These are phyloP conservation scores for Coemansia sp. DNA, from an alignment of 192 early-diverging fungal genomes.

Conservation along the genomic window DNA sequence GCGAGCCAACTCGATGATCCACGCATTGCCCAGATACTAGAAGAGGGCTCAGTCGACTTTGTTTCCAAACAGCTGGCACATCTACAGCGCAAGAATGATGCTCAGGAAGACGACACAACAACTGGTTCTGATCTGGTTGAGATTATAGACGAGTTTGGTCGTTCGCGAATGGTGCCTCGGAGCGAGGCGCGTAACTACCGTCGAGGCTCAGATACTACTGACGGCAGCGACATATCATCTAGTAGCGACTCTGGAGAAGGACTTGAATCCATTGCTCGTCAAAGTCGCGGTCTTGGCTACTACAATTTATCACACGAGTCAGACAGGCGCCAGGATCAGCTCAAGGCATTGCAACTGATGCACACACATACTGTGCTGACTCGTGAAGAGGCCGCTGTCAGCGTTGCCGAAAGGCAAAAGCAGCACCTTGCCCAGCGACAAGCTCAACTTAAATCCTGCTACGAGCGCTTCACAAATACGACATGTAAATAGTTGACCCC, in stretches of 20 bases:
- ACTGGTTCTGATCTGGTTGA: conserved; percentile 28
- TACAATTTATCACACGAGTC: conserved; percentile 26
- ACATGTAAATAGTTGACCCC: neutral
- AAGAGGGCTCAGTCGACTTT: conserved; percentile 54
- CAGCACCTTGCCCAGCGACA: conserved; percentile 19
- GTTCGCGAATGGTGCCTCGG: conserved; percentile 32
- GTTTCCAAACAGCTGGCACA: conserved; percentile 20
- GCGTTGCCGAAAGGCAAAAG: conserved; percentile 23
- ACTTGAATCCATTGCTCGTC: neutral
- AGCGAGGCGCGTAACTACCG: conserved; percentile 19
- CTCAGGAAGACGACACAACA: neutral
- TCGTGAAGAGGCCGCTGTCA: conserved; percentile 17
- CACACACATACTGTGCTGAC: conserved; percentile 21
- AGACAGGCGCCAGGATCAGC: conserved; percentile 31
- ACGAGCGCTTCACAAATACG: neutral
- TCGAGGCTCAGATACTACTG: neutral
- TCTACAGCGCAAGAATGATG: neutral
- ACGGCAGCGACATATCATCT: neutral
- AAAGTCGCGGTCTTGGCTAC: conserved; percentile 24
- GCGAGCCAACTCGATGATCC: conserved; percentile 23
- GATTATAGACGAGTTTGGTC: conserved; percentile 53
- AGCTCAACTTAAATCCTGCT: conserved; percentile 8
- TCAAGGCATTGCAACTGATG: conserved; percentile 18
- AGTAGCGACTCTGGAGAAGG: neutral
- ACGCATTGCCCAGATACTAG: conserved; percentile 31